These are phyloP conservation scores for Ephemerocybe angulata DNA, from an alignment of 768 basidiomycete genomes.

Conservation along the genomic window DNA sequence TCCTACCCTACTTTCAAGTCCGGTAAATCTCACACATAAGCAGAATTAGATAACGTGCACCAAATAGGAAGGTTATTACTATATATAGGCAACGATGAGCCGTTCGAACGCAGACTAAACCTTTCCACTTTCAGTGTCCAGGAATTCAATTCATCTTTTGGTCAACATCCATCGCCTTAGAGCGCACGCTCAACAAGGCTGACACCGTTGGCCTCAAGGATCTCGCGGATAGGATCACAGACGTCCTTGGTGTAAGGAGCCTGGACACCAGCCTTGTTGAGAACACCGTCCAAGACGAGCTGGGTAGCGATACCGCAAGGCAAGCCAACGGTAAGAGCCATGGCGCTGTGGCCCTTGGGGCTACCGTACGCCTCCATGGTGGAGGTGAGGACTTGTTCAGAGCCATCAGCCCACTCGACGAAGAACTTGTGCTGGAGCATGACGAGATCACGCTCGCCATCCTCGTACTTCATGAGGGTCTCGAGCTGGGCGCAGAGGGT, in stretches of 20 bases:
- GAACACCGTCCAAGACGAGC: constrained; percentile 82
- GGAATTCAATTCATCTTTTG: neutral
- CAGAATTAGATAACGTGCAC: too few relatives aligned
- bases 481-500: constrained; percentile 91
- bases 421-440: constrained; percentile 99
- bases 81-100: too few relatives aligned
- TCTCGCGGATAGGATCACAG: constrained; percentile 66
- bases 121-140: too few relatives aligned
- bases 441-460: constrained; percentile 90
- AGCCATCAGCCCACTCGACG: constrained; percentile 85
- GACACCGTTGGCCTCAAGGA: constrained; percentile 71
- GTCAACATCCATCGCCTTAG: constrained; percentile 29
- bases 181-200: constrained; percentile 68
- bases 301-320: constrained; percentile 94
- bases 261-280: constrained; percentile 74
- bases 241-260: constrained; percentile 86
- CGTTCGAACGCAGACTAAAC: too few relatives aligned
- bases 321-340: constrained; percentile 89
- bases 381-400: constrained; percentile 80
- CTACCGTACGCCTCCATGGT: constrained; percentile 85
- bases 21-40: too few relatives aligned
- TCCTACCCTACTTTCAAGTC: too few relatives aligned
- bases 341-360: constrained; percentile 71
- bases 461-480: constrained; percentile 86
- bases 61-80: too few relatives aligned